Evolutionary conservation across 768 basidiomycete species (phyloP).

Genomic region (Favolaschia claudopus): DNA sequence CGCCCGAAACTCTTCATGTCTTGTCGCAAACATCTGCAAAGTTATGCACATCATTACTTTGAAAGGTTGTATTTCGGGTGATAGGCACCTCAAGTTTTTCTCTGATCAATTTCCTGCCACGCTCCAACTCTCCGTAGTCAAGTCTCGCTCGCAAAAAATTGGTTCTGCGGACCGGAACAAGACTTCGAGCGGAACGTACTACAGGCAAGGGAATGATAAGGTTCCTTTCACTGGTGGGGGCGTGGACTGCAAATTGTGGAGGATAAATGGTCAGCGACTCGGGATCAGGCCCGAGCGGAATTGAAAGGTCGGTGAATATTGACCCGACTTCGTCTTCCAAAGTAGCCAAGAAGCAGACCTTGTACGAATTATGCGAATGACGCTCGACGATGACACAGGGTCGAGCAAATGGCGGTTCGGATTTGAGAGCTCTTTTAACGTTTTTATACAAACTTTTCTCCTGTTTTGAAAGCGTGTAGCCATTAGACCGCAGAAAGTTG

Average conservation of each 20-base stretch:
- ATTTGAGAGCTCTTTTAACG: no score
- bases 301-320: no score
- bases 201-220: no score
- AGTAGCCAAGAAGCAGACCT: slow-evolving; percentile 6
- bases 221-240: no score
- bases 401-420: not conserved
- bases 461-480: not conserved
- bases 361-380: not conserved
- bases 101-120: not conserved
- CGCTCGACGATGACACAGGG: slow-evolving; percentile 9
- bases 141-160: no score
- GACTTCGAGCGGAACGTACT: no score
- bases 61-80: not conserved
- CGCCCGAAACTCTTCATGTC: no score
- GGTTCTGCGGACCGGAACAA: no score
- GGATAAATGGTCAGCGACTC: no score
- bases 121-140: slow-evolving; percentile 13
- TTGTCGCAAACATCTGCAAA: not conserved
- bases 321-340: not conserved
- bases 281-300: not conserved
- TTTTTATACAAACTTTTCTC: no score
- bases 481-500: no score
- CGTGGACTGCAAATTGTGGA: no score
- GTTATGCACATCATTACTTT: not conserved
- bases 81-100: not conserved